Evolutionary conservation across 371 early-diverging fungal species (phyloP), one percentile per base, ranked within the genome.

Genomic region (Mortierella sp.): DNA sequence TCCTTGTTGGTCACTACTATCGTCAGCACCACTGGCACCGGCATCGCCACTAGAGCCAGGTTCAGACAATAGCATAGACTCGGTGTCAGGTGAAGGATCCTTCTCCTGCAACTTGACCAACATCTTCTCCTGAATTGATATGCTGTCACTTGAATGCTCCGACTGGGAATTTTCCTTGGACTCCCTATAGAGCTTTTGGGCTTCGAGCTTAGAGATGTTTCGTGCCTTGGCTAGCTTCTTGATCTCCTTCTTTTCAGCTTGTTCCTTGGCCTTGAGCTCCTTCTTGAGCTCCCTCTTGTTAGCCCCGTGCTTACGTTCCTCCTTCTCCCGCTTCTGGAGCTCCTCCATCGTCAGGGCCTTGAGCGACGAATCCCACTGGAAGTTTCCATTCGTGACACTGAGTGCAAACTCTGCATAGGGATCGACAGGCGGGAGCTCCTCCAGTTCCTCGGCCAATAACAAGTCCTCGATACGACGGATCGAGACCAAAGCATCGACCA

Each of bases 391-490:
- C n/a, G 51, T 50, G 26, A 78, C 42, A 28, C 56, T 58, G 48
- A 86, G 51, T 8, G 80, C 80, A 30, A 43, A 66, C 11, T 76
- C 72, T 12, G 67, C 34, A 21, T 82, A 68, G 9, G 79, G 75
- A 30, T 72, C 70, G 23, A 80, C 61, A 1, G 59, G 60, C 0
- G 79, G 75, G 8, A 76, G 50, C 27, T 67, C 57, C 44, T 62
- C 84, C 67, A 94, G 70, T 66, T 94, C 93, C n/a, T 85, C 82
- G 6, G 90, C 90, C 41, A 86, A 51, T 15, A 94, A 67, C 6
- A 91, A 66, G 9, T 82, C 87, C 30, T 84, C 67, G 24, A 94
- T 85, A 55, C 94, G 84, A 15, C 58, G 63, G 12, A 90, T 14
- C 1, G 91, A 90, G 14, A 94, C 89, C 7, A 61, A 55, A 47